Percentiles rank a stretch among this genome's conserved stretches.
Conservation (phyloP, 2,329 filamentous ascomycete species). For the Cordyceps tenuipes region DNA sequence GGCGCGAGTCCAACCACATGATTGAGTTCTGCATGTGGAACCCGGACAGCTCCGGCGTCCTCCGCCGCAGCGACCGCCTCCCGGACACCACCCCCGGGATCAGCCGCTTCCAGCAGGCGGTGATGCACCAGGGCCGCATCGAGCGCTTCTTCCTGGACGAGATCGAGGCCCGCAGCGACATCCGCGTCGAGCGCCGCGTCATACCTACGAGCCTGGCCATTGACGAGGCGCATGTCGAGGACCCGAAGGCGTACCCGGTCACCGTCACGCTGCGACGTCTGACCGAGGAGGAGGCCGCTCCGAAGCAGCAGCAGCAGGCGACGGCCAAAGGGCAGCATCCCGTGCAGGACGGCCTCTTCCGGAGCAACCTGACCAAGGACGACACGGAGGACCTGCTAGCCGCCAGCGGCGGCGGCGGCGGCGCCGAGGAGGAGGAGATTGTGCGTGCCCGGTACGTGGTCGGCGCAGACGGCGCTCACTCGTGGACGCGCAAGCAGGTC, state of each 20-base stretch:
- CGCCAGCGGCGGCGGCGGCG: constrained; percentile 15
- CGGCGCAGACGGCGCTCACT: constrained; percentile 61
- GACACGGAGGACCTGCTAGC: constrained; percentile 46
- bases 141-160: constrained; percentile 59
- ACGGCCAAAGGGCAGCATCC: constrained; percentile 23
- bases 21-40: constrained; percentile 54
- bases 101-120: constrained; percentile 55
- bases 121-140: constrained; percentile 63
- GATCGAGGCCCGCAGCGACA: constrained; percentile 29
- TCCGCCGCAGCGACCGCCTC: constrained; percentile 51
- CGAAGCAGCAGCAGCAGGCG: constrained; percentile 25
- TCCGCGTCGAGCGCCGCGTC: constrained; percentile 51
- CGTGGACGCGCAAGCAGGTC: constrained; percentile 52
- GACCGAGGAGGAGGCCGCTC: constrained; percentile 48
- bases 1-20: constrained; percentile 61
- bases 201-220: constrained; percentile 48
- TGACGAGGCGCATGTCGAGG: constrained; percentile 40
- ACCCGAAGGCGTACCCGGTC: constrained; percentile 49
- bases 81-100: constrained; percentile 54
- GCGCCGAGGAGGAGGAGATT: constrained; percentile 23
- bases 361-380: constrained; percentile 49
- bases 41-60: constrained; percentile 47
- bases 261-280: constrained; percentile 50
- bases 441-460: constrained; percentile 49
- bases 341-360: constrained; percentile 46